Evolutionary conservation across 2,329 filamentous ascomycete species (phyloP).

Genomic region (Pestalotiopsis sp.): DNA sequence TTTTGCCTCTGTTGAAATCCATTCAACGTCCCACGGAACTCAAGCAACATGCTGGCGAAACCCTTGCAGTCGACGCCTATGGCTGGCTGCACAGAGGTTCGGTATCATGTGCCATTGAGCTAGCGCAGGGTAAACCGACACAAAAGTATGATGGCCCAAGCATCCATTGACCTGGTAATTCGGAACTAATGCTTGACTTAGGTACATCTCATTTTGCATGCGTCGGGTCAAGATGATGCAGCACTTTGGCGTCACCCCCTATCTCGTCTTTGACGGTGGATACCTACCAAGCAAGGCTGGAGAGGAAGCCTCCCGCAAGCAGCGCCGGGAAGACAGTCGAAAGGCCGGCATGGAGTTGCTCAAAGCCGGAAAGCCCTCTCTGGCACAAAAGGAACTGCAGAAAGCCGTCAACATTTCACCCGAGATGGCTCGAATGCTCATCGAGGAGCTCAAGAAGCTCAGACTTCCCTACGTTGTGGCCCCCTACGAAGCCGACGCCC

Average conservation of each 20-base stretch:
- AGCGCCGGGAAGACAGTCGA: conserved; percentile 76
- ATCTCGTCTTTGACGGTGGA: conserved; percentile 95
- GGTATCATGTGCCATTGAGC: conserved; percentile 85
- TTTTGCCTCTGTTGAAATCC: conserved; percentile 91
- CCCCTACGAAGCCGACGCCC: conserved; percentile 96
- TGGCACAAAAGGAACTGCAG: conserved; percentile 85
- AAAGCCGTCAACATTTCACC: conserved; percentile 96
- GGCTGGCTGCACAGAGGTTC: conserved; percentile 97
- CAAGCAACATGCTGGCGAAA: conserved; percentile 85
- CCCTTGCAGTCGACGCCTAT: conserved; percentile 93
- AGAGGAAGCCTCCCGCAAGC: conserved; percentile 79
- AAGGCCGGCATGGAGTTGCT: conserved; percentile 77
- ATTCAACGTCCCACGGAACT: conserved; percentile 89
- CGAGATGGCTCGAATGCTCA: conserved; percentile 89
- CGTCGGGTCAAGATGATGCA: conserved; percentile 90
- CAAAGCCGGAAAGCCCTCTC: conserved; percentile 76
- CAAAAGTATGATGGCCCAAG: conserved; percentile 64
- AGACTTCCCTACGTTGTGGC: conserved; percentile 88
- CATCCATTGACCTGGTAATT: conserved; percentile 13
- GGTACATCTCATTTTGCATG: conserved; percentile 89
- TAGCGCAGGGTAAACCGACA: conserved; percentile 86
- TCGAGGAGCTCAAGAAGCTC: conserved; percentile 85
- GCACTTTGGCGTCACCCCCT: conserved; percentile 92
- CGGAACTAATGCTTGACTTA: conserved; percentile 38
- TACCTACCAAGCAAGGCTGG: conserved; percentile 90